Base-by-base conservation (phyloP, 768 basidiomycete species). In the Xerocomus brunneocitrinus region DNA sequence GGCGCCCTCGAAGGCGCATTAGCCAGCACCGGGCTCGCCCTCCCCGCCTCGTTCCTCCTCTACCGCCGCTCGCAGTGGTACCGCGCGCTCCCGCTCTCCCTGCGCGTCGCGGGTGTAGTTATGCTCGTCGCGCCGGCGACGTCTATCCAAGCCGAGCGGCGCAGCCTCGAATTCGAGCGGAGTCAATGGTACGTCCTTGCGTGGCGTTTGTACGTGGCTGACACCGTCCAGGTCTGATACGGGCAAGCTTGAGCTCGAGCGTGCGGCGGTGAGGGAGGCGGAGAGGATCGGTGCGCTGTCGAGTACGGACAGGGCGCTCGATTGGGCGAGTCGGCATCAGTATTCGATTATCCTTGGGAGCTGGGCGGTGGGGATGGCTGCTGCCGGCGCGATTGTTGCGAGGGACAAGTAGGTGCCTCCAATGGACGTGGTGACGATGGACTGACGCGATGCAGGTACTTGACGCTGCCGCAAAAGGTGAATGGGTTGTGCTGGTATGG, bases 121-220 rank as follows among this genome's bases (percentile, higher is more conserved):
- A 73, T 88, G 47, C 51, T 89, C 52, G 76, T 84, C 46, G 82
- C 83, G 0, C 90, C 90, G 0, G 69, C 77, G 43, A 71, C 86
- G 22, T 79, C 85, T 19, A 87, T 92, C 41, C 81, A 85, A 56
- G 90, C 85, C 5, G 90, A 92, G 62, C 77, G 82, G 4, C 82
- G 85, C 10, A 81, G 81, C 30, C 68, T 84, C 35, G 76, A 79
- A 54, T 91, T 79, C 57, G 86, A 91, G 56, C 73, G 76, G 60
- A 75, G 74, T 2, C 79, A 79, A 62, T 87, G 84, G 86, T 85
- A 39, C 16, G 81, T 66, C 1, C 4, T 5, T 38, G 8, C 40
- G 5, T 38, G 19, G 19, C 19, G 19, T 19, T 19, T 19, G 19
- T 19, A 19, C 19, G 19, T 19, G 19, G 19, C 19, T 19, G 19